Base-by-base conservation (phyloP, 2,329 filamentous ascomycete species). In the Colletotrichum acutatum region DNA sequence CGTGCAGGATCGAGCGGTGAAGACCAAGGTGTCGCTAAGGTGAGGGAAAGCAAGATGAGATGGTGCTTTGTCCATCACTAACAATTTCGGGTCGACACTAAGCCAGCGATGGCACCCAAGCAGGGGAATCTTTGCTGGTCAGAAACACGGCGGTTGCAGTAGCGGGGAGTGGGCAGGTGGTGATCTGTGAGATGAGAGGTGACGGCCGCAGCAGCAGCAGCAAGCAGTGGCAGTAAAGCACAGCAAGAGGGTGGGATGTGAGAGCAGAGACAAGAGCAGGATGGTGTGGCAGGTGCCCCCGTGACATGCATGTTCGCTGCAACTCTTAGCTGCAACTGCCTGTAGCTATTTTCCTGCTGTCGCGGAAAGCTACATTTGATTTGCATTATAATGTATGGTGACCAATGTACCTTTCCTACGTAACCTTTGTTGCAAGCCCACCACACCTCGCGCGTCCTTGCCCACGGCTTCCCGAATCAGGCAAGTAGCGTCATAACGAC, bases 401-500 rank as follows among this genome's bases (percentile, higher is more conserved):
- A 34, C 6, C 11, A 1, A 53, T 53, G 61, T 63, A 30, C 11
- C n/a, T 34, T 26, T 37, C 30, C 61, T 26, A 46, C 42, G 42
- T 49, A 49, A 49, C 42, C 19, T 7, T 19, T 22, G 42, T 49
- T 49, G 42, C 14, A 46, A 46, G 24, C 66, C 32, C 49, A 56
- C 54, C 57, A 60, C 54, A 64, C 70, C 37, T 42, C 37, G 26
- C 42, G 56, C 63, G 59, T 46, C 54, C 22, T 19, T 53, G 19
- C 32, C 28, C 28, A 28, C 66, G 34, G 66, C 49, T 70, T 70
- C 59, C 66, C 70, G 24, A 30, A 65, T 61, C 67, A 53, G 70
- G 66, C n/a, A 70, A 69, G 67, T 72, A 72, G 71, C 66, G 71
- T 72, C 71, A 72, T 72, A 72, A 72, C 71, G 64, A 67, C 60